Evolutionary conservation across 164 flowering plant genomes (phyloP).

Genomic region (Saururus chinensis): DNA sequence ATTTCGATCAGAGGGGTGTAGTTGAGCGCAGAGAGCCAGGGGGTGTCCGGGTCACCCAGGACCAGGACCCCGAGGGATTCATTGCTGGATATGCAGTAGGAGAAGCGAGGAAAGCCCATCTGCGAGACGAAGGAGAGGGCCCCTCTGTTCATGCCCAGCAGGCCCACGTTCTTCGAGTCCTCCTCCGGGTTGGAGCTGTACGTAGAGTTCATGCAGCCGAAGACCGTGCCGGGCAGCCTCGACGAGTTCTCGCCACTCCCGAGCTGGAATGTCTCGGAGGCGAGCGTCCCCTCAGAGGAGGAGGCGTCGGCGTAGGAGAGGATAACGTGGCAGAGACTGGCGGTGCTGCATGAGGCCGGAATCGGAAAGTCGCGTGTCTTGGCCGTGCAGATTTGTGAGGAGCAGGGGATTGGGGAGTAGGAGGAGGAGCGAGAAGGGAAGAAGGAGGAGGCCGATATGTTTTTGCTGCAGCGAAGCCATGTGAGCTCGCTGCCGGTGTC

Average conservation of each 20-base stretch:
- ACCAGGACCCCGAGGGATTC: constrained; percentile 53
- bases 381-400: constrained; percentile 44
- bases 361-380: constrained; percentile 44
- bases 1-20: constrained; percentile 63
- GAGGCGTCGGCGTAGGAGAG: constrained; percentile 68
- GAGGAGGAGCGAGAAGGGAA: constrained; percentile 45
- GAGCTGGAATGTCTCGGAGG: constrained; percentile 48
- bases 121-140: constrained; percentile 65
- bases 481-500: constrained; percentile 94
- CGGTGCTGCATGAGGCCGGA: constrained; percentile 62
- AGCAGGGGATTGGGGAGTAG: constrained; percentile 43
- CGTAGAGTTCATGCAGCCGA: constrained; percentile 66
- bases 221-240: constrained; percentile 25
- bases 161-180: constrained; percentile 44
- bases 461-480: constrained; percentile 57
- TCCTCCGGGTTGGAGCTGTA: constrained; percentile 37
- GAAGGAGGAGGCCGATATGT: constrained; percentile 26
- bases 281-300: constrained; percentile 64
- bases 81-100: constrained; percentile 63
- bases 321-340: constrained; percentile 50
- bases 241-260: constrained; percentile 9
- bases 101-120: constrained; percentile 50
- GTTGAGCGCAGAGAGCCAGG: constrained; percentile 36
- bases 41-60: constrained; percentile 37
- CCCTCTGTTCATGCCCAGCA: constrained; percentile 86